Evolutionary conservation across 2,329 filamentous ascomycete species (phyloP), one percentile per base, ranked within the genome.

Genomic region (Fusarium virguliforme): DNA sequence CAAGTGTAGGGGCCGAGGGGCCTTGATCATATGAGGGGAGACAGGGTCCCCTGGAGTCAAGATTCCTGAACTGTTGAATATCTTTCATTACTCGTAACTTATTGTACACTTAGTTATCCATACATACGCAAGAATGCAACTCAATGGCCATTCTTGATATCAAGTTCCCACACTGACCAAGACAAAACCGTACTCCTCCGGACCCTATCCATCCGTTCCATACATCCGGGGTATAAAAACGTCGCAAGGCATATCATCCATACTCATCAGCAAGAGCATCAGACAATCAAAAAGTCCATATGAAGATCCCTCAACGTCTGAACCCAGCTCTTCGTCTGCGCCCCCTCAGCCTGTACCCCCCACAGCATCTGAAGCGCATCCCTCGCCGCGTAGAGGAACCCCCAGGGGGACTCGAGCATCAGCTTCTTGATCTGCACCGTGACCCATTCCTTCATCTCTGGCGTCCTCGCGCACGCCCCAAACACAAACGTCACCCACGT

Each of bases 401-500:
- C 85, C 84, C 85, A 87, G 0, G 85, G 84, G 50, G 80, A 83
- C 12, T 80, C 77, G 22, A 80, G 73, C 30, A 83, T 81, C 18
- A 83, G 77, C 22, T 78, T 77, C 38, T 79, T 79, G 26, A 86
- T 75, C 22, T 85, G 82, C 26, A 85, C 77, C 74, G 85, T 81
- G 50, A 86, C 84, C 86, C 85, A 88, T 4, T 79, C 79, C 35
- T 85, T 82, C 65, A 82, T 81, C 26, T 74, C 76, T 0, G 76
- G 76, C 6, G 84, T 81, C 46, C 80, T 81, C 0, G 84, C 83
- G 60, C 87, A 86, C 0, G 86, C 87, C 1, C 87, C 87, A 6
- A 85, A 85, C 6, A 89, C 81, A 60, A 90, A 89, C 0, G 87
- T 84, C 0, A 87, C 86, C 87, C 86, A 89, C 1, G 85, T 83